These are phyloP conservation scores for Digitaria exilis DNA, from an alignment of 202 grass and related monocot genomes.

Conservation along the genomic window DNA sequence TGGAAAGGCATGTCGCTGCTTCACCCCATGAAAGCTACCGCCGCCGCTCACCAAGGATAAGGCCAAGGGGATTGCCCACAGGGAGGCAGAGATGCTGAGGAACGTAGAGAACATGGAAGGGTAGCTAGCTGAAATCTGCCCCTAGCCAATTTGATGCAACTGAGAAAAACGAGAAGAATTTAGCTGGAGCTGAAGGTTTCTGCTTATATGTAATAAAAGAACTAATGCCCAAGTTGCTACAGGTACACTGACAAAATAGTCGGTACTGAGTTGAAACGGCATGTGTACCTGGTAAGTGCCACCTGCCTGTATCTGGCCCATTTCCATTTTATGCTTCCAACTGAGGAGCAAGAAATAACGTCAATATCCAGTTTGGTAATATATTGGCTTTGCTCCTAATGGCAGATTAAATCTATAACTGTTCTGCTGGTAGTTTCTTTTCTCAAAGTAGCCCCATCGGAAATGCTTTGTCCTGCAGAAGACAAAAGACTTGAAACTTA, in stretches of 20 bases:
- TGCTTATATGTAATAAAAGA: neutral
- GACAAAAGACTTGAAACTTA: too few species aligned
- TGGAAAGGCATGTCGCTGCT: slow-evolving; percentile 44
- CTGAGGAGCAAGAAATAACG: neutral
- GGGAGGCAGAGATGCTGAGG: slow-evolving; percentile 45
- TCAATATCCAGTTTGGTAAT: neutral
- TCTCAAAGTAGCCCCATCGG: neutral
- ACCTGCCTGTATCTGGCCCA: neutral
- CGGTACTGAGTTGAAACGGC: neutral
- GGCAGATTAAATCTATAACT: too few species aligned
- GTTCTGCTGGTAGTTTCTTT: neutral
- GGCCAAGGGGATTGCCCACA: slow-evolving; percentile 30
- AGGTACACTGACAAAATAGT: neutral
- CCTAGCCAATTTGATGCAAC: neutral
- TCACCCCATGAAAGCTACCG: slow-evolving; percentile 54
- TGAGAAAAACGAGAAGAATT: neutral
- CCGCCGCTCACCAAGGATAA: slow-evolving; percentile 51
- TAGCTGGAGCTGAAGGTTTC: neutral
- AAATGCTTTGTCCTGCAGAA: too few species aligned
- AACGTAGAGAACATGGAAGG: slow-evolving; percentile 36
- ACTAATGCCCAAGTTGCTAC: neutral
- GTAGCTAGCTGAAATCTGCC: neutral
- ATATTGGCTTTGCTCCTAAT: neutral
- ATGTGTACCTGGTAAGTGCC: slow-evolving; percentile 6
- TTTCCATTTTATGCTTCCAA: neutral